Conservation (phyloP, 169 alveolate genomes). For the Eimeria brunetti region DNA sequence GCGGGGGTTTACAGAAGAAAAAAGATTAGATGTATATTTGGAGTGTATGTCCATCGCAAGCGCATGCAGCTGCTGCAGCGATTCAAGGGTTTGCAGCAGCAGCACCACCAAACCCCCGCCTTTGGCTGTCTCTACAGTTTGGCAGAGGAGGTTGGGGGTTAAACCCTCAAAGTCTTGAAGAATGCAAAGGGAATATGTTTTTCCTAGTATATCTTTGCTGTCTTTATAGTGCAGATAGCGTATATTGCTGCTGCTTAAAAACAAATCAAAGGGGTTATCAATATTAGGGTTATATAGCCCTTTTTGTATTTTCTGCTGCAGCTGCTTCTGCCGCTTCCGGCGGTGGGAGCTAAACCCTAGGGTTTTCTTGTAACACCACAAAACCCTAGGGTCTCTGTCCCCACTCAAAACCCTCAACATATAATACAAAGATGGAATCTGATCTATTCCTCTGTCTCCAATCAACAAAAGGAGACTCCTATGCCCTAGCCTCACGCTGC, state of each 20-base stretch:
- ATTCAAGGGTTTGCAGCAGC: conserved; percentile 86
- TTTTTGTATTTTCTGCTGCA: conserved; percentile 94
- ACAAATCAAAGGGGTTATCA: conserved; percentile 98
- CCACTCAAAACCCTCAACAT: conserved; percentile 76
- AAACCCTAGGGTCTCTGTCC: conserved; percentile 92
- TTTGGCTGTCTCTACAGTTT: conserved; percentile 99
- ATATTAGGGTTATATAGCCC: conserved; percentile 96
- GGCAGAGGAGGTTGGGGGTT: conserved; percentile 99
- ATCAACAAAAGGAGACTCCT: conserved; percentile 97
- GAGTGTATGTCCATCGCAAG: conserved; percentile 97
- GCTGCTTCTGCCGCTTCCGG: conserved; percentile 96
- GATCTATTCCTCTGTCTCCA: conserved; percentile 98
- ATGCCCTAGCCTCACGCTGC: conserved; percentile 92
- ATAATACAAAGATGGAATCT: conserved; percentile 94
- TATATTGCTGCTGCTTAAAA: conserved; percentile 96
- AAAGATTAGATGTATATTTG: conserved; percentile 35
- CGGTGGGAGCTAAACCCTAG: conserved; percentile 98
- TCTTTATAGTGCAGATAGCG: conserved; percentile 99
- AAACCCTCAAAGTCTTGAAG: conserved; percentile 99
- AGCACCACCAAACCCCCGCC: conserved; percentile 98
- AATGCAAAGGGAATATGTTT: conserved; percentile 97
- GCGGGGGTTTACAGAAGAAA: conserved; percentile 92
- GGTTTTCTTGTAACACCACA: conserved; percentile 99
- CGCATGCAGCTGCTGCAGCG: conserved; percentile 92
- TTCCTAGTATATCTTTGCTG: conserved; percentile 97